Evolutionary conservation across 139 green algal genomes (phyloP).

Genomic region (Coelastrella sp.): DNA sequence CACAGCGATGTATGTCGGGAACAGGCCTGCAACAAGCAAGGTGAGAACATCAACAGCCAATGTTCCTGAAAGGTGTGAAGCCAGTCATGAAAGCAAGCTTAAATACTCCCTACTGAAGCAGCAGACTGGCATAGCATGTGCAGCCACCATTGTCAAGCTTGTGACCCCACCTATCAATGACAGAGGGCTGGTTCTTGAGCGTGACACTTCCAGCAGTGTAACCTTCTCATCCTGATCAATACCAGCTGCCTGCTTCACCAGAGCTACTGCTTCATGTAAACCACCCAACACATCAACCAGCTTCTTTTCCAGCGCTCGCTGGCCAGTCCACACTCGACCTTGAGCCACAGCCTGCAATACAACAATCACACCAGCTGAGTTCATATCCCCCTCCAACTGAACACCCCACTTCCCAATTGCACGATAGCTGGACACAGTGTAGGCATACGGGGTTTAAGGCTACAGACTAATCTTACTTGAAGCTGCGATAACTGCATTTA

Average conservation of each 20-base stretch:
- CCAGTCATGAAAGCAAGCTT: too few relatives aligned
- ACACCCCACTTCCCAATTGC: too few relatives aligned
- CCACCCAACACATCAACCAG: constrained; percentile 93
- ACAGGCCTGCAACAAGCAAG: too few relatives aligned
- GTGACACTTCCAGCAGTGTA: constrained; percentile 67
- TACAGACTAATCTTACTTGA: too few relatives aligned
- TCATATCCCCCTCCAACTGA: background rate
- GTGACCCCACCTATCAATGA: constrained; percentile 52
- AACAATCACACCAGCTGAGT: background rate
- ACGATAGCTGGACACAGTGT: too few relatives aligned
- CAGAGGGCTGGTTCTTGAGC: constrained; percentile 57
- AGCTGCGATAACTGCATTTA: too few relatives aligned
- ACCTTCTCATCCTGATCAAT: constrained; percentile 60
- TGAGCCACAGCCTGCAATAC: constrained; percentile 64
- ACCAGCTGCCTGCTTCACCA: constrained; percentile 86
- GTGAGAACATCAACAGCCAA: too few relatives aligned
- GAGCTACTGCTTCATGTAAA: constrained; percentile 75
- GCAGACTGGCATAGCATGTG: background rate
- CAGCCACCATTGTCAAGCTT: background rate
- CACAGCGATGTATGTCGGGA: too few relatives aligned
- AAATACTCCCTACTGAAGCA: too few relatives aligned
- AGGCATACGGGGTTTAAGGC: too few relatives aligned
- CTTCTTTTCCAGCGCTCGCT: constrained; percentile 67
- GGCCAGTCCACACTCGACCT: constrained; percentile 93
- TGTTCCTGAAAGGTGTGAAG: too few relatives aligned